Conservation (phyloP, 176 grass and related monocot genomes). For the Tillandsia fasciculata region DNA sequence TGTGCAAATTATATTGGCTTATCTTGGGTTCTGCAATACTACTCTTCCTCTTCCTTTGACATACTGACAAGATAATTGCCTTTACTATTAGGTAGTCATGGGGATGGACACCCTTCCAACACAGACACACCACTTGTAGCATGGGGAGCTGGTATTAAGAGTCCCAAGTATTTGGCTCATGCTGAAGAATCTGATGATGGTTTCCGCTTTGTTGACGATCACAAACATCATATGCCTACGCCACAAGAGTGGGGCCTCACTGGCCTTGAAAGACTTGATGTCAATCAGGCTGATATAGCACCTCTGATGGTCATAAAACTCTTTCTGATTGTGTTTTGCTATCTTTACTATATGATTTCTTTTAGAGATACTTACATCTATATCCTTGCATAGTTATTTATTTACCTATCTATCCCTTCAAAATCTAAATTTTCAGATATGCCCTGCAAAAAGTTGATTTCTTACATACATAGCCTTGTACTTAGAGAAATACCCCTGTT, state of each 20-base stretch:
- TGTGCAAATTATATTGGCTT: neutral
- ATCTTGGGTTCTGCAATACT: neutral
- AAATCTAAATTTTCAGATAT: too few relatives aligned
- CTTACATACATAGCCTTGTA: too few relatives aligned
- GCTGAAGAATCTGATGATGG: conserved; percentile 62
- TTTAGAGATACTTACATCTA: neutral
- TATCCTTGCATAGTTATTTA: too few relatives aligned
- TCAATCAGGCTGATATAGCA: conserved; percentile 94
- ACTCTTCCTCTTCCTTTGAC: neutral
- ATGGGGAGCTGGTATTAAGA: conserved; percentile 89
- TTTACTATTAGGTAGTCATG: conserved; percentile 71
- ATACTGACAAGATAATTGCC: neutral
- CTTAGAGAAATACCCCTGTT: too few relatives aligned
- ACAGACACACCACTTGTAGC: conserved; percentile 90
- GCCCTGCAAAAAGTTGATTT: too few relatives aligned
- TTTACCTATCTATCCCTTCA: too few relatives aligned
- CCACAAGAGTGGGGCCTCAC: conserved; percentile 72
- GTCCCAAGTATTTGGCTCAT: conserved; percentile 43
- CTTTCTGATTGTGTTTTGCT: conserved; percentile 4
- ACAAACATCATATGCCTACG: conserved; percentile 73
- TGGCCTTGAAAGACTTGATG: conserved; percentile 86
- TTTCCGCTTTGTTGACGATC: conserved; percentile 91
- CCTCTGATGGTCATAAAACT: conserved; percentile 63
- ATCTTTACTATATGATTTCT: conserved; percentile 12
- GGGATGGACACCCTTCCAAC: conserved; percentile 86